Percentiles rank a stretch among this genome's conserved stretches.
These are phyloP conservation scores for Digitaria exilis DNA, from an alignment of 202 grass and related monocot species.

Conservation along the genomic window DNA sequence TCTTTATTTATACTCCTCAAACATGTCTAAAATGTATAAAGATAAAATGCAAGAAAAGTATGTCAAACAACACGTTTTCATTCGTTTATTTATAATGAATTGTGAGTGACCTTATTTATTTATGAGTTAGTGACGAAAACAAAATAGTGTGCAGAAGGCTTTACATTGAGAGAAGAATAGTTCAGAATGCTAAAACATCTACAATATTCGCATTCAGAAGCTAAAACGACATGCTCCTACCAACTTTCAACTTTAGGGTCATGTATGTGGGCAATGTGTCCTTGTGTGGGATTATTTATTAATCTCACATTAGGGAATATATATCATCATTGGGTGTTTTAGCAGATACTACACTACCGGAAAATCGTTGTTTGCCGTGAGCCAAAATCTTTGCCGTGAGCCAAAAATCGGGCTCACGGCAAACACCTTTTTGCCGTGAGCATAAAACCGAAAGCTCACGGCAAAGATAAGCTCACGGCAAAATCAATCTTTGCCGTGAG, in stretches of 20 bases:
- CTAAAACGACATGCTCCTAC: not conserved
- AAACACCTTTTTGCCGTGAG: no score
- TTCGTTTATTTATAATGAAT: not conserved
- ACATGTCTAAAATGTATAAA: not conserved
- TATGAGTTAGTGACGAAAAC: not conserved
- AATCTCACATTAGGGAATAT: not conserved
- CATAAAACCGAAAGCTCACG: no score
- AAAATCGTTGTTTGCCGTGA: no score
- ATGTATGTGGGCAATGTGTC: not conserved
- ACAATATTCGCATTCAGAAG: not conserved
- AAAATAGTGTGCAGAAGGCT: not conserved
- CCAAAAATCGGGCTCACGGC: no score
- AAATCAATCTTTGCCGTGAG: no score
- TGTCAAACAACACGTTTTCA: not conserved
- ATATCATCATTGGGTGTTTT: not conserved
- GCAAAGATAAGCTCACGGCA: no score
- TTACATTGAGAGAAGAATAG: not conserved
- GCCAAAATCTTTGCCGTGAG: no score
- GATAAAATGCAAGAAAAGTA: not conserved
- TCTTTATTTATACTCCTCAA: not conserved
- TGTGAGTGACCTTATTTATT: not conserved
- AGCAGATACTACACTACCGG: no score
- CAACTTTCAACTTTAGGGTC: not conserved
- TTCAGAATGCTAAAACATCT: not conserved
- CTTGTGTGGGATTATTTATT: not conserved